Base-by-base conservation (phyloP, 208 protist genomes). In the Acanthamoeba royreba region DNA sequence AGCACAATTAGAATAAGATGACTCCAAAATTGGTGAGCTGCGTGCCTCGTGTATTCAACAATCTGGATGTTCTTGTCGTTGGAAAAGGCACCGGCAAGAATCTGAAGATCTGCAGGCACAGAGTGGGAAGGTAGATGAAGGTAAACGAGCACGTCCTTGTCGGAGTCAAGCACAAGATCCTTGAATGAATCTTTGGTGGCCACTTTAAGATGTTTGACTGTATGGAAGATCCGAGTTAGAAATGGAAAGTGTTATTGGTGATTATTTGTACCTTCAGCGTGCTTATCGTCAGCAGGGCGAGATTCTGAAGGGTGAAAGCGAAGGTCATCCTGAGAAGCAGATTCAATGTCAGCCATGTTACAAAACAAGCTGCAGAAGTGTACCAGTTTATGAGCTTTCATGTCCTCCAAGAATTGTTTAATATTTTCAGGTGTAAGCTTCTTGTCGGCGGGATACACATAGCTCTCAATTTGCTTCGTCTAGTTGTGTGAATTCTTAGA, bases 71-170 rank as follows among this genome's bases (percentile, higher is more conserved):
- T 42, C 4, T 81, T 19, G 15, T 81, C 38, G 35, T 28, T 28
- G 69, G 69, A 33, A 28, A 49, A 81, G 17, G 69, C 69, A 28
- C n/a, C 33, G 69, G 69, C 69, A 9, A 81, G 69, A 7, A 81
- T 42, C n/a, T 81, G 69, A 25, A 81, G 69, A n/a, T 81, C 69
- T 33, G 69, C 33, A 0, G 69, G 69, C 3, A 28, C n/a, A 19
- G n/a, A 35, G 7, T 22, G 8, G 0, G 69, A 81, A 42, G 69
- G 69, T 0, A 81, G 13, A 25, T 81, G 69, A 42, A 81, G 4
- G 38, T 81, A 81, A 25, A 81, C 69, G 40, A 81, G 69, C 69
- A 81, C 69, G 69, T 81, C 69, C 69, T 81, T 42, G 69, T 81
- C 69, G 5, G 69, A 81, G 5, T 81, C 33, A 4, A 81, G 40